These are phyloP conservation scores for Phytophthora foliorum DNA, from an alignment of 352 stramenopile genomes.

Conservation along the genomic window DNA sequence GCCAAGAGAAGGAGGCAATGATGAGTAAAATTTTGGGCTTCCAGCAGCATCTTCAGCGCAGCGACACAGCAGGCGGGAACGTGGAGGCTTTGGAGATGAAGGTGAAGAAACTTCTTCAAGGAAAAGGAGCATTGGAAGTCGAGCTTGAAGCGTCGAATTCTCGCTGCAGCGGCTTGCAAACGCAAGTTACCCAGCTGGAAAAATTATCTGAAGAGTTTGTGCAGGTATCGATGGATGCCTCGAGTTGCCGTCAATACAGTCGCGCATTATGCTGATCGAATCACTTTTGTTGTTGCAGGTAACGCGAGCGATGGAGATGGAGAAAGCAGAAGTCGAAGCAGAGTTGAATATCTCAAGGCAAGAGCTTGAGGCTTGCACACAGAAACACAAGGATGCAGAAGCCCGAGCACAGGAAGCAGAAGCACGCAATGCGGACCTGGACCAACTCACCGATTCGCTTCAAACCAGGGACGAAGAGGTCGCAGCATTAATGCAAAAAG, in stretches of 20 bases:
- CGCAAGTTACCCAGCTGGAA: slow-evolving; percentile 22
- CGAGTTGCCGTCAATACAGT: background rate
- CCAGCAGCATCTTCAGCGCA: slow-evolving; percentile 59
- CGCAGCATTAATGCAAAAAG: slow-evolving; percentile 52
- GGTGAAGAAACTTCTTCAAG: slow-evolving; percentile 40
- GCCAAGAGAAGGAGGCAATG: slow-evolving; percentile 62
- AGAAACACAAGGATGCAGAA: slow-evolving; percentile 15
- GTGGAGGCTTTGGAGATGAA: slow-evolving; percentile 44
- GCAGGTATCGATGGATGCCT: slow-evolving; percentile 13
- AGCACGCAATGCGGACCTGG: slow-evolving; percentile 4
- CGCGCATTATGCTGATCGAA: background rate
- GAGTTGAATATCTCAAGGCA: slow-evolving; percentile 17
- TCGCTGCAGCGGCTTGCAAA: slow-evolving; percentile 23
- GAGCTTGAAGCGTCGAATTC: slow-evolving; percentile 19
- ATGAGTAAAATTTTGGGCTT: slow-evolving; percentile 69
- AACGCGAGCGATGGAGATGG: slow-evolving; percentile 32
- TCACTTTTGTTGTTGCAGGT: slow-evolving; percentile 21
- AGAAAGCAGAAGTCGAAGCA: slow-evolving; percentile 21
- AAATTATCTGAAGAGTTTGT: slow-evolving; percentile 31
- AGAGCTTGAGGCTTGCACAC: slow-evolving; percentile 19
- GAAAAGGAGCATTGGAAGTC: slow-evolving; percentile 40
- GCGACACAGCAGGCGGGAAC: slow-evolving; percentile 33
- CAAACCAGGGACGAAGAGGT: slow-evolving; percentile 58
- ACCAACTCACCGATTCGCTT: slow-evolving; percentile 26
- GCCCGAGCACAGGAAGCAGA: slow-evolving; percentile 19